These are phyloP conservation scores for Helicocarpus griseus DNA, from an alignment of 2,329 filamentous ascomycete genomes.

Conservation along the genomic window DNA sequence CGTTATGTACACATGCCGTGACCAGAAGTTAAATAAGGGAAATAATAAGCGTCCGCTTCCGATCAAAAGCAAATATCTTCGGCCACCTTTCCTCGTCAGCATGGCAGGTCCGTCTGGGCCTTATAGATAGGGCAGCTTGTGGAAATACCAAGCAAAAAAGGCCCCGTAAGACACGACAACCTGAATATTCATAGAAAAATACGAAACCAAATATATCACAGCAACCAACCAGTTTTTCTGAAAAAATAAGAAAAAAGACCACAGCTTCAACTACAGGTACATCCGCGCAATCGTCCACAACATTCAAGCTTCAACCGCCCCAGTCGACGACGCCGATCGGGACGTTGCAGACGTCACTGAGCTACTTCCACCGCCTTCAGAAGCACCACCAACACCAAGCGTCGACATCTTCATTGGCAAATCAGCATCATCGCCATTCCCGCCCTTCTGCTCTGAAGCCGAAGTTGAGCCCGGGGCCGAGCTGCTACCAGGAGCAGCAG, in stretches of 20 bases:
- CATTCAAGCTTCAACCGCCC: neutral
- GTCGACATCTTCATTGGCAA: neutral
- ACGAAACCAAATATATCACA: no score
- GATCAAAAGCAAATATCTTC: no score
- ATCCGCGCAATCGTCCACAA: neutral
- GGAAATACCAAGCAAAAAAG: no score
- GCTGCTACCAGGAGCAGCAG: neutral
- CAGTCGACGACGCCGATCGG: neutral
- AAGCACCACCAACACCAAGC: neutral
- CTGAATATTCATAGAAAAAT: no score
- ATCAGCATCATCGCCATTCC: neutral
- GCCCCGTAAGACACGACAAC: no score
- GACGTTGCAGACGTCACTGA: constrained; percentile 2
- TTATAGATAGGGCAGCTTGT: no score
- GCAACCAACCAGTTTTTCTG: no score
- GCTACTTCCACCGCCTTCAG: neutral
- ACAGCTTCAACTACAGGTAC: neutral
- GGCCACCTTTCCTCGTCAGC: no score
- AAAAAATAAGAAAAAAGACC: neutral
- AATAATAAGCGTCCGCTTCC: no score
- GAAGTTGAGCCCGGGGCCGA: neutral
- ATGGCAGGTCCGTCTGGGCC: no score
- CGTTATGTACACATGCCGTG: neutral
- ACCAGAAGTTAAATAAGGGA: neutral
- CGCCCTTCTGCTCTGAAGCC: neutral